Evolutionary conservation across 2,329 filamentous ascomycete species (phyloP), one percentile per base, ranked within the genome.

Genomic region (Anisogramma anomala): DNA sequence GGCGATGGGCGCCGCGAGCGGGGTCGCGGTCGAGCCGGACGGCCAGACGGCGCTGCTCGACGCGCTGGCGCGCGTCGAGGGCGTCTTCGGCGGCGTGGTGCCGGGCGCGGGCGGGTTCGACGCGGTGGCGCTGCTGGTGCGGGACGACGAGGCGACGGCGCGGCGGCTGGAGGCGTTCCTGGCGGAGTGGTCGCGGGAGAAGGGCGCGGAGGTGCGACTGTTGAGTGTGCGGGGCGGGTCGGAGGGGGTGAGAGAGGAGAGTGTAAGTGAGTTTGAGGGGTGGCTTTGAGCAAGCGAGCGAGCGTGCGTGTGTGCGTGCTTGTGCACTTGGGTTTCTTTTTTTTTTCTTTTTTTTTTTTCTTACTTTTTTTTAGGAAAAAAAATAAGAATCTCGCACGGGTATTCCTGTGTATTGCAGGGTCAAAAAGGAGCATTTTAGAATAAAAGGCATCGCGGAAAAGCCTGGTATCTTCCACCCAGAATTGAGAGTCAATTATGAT

Each of bases 81-180:
- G 89, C 5, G 87, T 96, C 3, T 75, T 88, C 49, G 88, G 87
- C 1, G 91, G 88, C 0, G 86, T 96, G 0, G 91, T 95, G 0
- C 91, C 91, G 0, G 91, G 91, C 0, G 91, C 91, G 0, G 91
- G 91, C 8, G 91, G 91, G 0, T 95, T 84, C 55, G 91, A 98
- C 66, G 91, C 91, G 1, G 71, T 94, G 41, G 83, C 82, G 1
- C 59, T 98, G 46, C 60, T 98, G 45, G 75, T 94, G 49, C 71
- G 73, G 53, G 84, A 95, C 52, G 77, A 83, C 39, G 69, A 68
- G 26, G 71, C 70, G 36, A 84, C 84, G 1, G 64, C 81, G 41
- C 55, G 57, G 17, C 63, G 66, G 10, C 60, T 96, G 17, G 68
- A 72, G 48, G 60, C 63, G 32, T 78, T 85, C 32, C 60, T 94